Base-by-base conservation (phyloP, 2,329 filamentous ascomycete species). In the Colletotrichum cordylinicola region DNA sequence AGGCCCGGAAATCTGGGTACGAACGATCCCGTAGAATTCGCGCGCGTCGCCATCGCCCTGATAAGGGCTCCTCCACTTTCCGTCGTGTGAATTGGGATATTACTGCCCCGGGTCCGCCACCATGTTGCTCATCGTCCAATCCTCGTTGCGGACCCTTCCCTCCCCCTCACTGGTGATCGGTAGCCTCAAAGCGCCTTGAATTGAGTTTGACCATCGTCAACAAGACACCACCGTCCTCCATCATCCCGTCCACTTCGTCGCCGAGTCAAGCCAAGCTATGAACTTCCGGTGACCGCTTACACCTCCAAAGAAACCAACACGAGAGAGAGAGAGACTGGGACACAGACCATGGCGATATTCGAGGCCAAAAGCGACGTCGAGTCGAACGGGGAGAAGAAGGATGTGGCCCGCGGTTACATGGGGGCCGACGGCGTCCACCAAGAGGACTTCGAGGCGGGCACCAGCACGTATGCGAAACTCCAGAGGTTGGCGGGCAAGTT, bases 401-500 rank as follows among this genome's bases (percentile, higher is more conserved):
- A 76, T 39, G 61, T 70, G 29, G 60, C 67, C 13, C 66, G 33
- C 21, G 74, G 74, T 4, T 75, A 67, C 52, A 12, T 75, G 37
- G 71, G 66, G 21, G 52, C 70, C 2, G 71, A 70, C 16, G 60
- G 66, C 37, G 52, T 75, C n/a, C 67, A 67, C 31, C 37, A 71
- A 31, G 66, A 60, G 12, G 74, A 70, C 15, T 75, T 76, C 66
- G 74, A 55, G 55, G 33, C 74, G 43, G 71, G 74, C 37, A 74
- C 65, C 74, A 76, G 70, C 58, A 65, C 74, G 4, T 82, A 80
- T 61, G 82, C 82, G 12, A 83, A 77, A 76, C 78, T 92, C 1
- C 93, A 94, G 82, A 89, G 91, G 35, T 80, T 94, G 16, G 93
- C 92, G 1, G 92, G 90, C 58, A 91, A 88, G 79, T 88, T 93